Evolutionary conservation across 176 grass and related monocot genomes (phyloP).

Genomic region (Oryza rufipogon): DNA sequence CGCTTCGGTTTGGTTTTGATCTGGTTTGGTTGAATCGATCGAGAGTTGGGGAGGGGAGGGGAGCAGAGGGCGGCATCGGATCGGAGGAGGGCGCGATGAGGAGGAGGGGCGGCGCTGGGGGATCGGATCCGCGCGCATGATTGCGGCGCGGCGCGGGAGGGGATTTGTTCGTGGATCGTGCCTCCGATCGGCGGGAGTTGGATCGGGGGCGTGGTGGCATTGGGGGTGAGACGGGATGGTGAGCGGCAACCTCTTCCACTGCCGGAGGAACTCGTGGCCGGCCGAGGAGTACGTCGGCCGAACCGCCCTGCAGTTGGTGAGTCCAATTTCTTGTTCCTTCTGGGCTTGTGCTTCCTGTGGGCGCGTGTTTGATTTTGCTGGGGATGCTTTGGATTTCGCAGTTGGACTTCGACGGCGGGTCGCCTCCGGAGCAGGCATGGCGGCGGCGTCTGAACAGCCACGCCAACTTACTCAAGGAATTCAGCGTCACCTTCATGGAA

Average conservation of each 20-base stretch:
- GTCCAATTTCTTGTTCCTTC: not conserved
- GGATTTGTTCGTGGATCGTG: slow-evolving; percentile 31
- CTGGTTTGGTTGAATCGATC: slow-evolving; percentile 25
- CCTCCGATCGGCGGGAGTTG: slow-evolving; percentile 7
- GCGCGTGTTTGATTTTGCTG: not conserved
- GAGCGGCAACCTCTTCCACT: slow-evolving; percentile 80
- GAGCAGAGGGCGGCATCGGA: not conserved
- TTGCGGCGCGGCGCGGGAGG: not conserved
- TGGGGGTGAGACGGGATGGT: slow-evolving; percentile 58
- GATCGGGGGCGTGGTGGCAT: not conserved
- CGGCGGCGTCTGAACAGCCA: slow-evolving; percentile 84
- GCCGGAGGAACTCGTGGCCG: slow-evolving; percentile 90
- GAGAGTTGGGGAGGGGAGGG: too few relatives aligned
- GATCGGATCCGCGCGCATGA: slow-evolving; percentile 26
- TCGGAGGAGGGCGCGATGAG: not conserved
- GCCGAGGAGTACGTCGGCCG: slow-evolving; percentile 84
- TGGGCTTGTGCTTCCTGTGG: not conserved
- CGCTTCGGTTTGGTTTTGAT: not conserved
- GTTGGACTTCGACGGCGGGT: slow-evolving; percentile 90
- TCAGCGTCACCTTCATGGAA: slow-evolving; percentile 99
- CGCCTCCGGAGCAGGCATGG: slow-evolving; percentile 94
- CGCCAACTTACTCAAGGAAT: slow-evolving; percentile 95
- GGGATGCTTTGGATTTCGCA: slow-evolving; percentile 39
- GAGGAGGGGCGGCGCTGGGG: not conserved
- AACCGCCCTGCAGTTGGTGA: slow-evolving; percentile 80